Base-by-base conservation (phyloP, 1,284 basidiomycete species). In the Fomitiporia mediterranea region DNA sequence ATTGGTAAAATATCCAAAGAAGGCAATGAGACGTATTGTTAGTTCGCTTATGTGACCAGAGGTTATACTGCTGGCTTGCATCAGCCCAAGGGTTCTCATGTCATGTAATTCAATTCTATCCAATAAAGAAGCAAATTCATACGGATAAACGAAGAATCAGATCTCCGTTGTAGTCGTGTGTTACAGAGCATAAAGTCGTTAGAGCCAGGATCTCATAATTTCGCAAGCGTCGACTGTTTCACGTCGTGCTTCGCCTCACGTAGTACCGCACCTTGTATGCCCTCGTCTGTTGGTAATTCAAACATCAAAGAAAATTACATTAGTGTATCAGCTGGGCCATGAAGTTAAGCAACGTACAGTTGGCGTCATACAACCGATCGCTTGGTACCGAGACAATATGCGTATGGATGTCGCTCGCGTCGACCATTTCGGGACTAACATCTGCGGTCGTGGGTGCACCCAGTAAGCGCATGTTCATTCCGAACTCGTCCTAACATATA, bases 401-500 rank as follows among this genome's bases (percentile, higher is more conserved):
- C 39, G 77, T 70, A 47, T 75, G 74, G 37, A 94, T 73, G 51
- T 82, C 83, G 1, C 82, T 80, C 11, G 85, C 84, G 65, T 97
- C 93, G 21, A 98, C 91, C 94, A 97, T 94, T 44, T 84, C 81
- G 0, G 89, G 89, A 0, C 84, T 82, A 54, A 97, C 74, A 55
- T 96, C 90, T 48, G 79, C 78, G 53, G 97, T 69, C 0, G 80
- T 88, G 1, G 80, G 82, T 0, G 93, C 93, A 4, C 94, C 94
- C 25, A 98, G 72, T 4, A 96, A 75, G 19, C 92, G 84, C 81
- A 96, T 81, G 71, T 91, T 92, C 89, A 94, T 96, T 74, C 93
- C 90, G 65, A 98, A 92, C 70, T 98, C 94, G 63, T 94, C 91
- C 89, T 95, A 59, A 6, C 21, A 49, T 19, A 49, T 30, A 37